A percentile compares a stretch with the other conserved stretches of the same genome.
phyloP scores from a whole-genome alignment of 345 rosid genomes.

The Rhodamnia rubescens region DNA sequence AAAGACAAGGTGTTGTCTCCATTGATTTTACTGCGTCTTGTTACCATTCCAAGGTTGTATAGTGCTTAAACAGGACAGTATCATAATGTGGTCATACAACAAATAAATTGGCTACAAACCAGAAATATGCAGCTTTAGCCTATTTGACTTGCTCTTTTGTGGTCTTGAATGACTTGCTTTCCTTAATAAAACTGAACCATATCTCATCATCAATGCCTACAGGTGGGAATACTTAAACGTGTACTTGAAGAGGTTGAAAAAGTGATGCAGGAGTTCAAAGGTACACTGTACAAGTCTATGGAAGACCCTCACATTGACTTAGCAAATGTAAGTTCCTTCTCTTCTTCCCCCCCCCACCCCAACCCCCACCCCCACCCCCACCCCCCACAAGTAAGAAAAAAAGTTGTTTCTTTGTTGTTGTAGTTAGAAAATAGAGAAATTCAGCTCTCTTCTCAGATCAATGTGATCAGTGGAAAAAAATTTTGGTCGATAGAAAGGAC shows the following conservation, averaged over 20 bases:
- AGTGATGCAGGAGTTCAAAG: constrained; percentile 94
- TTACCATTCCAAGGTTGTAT: background rate
- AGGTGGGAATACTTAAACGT: constrained; percentile 92
- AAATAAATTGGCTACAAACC: background rate
- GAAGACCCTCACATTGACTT: constrained; percentile 94
- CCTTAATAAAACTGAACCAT: background rate
- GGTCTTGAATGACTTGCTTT: background rate
- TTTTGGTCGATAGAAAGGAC: background rate
- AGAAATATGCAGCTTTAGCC: background rate
- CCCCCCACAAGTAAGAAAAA: too few species aligned
- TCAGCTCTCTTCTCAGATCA: background rate
- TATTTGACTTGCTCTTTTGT: background rate
- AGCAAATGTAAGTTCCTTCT: constrained; percentile 57
- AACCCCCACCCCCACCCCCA: too few species aligned
- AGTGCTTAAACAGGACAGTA: background rate
- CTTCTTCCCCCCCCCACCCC: too few species aligned
- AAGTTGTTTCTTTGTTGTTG: background rate
- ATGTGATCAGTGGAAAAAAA: background rate
- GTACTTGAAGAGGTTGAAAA: constrained; percentile 99
- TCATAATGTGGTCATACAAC: background rate
- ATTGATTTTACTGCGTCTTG: background rate
- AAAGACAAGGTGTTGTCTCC: background rate
- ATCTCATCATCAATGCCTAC: constrained; percentile 9
- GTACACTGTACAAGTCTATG: constrained; percentile 84
- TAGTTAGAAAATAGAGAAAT: background rate